These are phyloP conservation scores for Metarhizium sp. DNA, from an alignment of 2,329 filamentous ascomycete species.

Conservation along the genomic window DNA sequence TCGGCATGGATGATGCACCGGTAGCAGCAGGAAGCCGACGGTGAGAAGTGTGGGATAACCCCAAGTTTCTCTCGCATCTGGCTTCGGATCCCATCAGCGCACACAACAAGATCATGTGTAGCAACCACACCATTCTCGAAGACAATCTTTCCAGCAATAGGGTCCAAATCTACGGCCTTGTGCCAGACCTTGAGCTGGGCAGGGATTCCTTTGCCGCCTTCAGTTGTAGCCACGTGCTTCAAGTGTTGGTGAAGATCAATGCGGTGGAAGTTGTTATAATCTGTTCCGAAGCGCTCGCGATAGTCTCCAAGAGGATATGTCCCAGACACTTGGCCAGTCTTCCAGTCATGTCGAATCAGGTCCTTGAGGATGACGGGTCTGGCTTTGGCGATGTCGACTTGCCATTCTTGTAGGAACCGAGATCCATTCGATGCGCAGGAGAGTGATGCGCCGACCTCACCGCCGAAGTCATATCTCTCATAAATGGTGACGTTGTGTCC, in stretches of 20 bases:
- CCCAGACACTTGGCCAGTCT: slow-evolving; percentile 49
- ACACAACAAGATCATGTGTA: slow-evolving; percentile 46
- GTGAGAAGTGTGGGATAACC: slow-evolving; percentile 40
- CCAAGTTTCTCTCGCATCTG: slow-evolving; percentile 45
- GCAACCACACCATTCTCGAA: slow-evolving; percentile 39
- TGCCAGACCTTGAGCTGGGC: slow-evolving; percentile 44
- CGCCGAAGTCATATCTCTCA: slow-evolving; percentile 50
- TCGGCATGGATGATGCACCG: slow-evolving; percentile 50
- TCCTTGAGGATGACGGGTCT: slow-evolving; percentile 50
- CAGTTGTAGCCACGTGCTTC: slow-evolving; percentile 42
- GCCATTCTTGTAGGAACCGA: slow-evolving; percentile 54
- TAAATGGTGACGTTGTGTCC: slow-evolving; percentile 45
- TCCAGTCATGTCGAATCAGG: slow-evolving; percentile 55
- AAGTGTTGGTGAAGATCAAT: slow-evolving; percentile 54
- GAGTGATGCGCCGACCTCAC: slow-evolving; percentile 55
- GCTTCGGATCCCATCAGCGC: slow-evolving; percentile 55
- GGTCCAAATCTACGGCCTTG: slow-evolving; percentile 38
- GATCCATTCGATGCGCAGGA: slow-evolving; percentile 57
- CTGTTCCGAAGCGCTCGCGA: slow-evolving; percentile 48
- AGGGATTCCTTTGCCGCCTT: slow-evolving; percentile 40
- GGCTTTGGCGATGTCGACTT: slow-evolving; percentile 47
- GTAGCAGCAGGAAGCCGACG: slow-evolving; percentile 47
- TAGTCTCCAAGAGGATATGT: slow-evolving; percentile 52
- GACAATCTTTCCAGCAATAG: slow-evolving; percentile 34
- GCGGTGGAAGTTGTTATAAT: slow-evolving; percentile 57